phyloP scores from a whole-genome alignment of 345 rosid species.

The Trapa bicornis region DNA sequence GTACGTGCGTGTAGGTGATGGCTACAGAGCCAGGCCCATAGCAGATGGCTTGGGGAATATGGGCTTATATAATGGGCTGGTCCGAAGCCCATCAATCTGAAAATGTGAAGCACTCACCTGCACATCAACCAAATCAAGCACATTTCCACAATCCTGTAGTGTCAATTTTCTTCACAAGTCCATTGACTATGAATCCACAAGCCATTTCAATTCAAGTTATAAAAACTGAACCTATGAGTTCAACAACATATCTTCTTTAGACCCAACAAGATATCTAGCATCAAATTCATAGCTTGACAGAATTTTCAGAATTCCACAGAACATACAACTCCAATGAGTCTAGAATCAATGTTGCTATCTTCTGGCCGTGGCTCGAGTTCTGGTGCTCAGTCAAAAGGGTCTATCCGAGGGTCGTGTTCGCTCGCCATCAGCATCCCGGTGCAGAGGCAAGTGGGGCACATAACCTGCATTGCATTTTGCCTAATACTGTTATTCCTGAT shows the following conservation, averaged over 20 bases:
- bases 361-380: background rate
- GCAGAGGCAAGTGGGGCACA: constrained; percentile 91
- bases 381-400: constrained; percentile 47
- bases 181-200: background rate
- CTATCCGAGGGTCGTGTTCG: constrained; percentile 69
- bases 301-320: background rate
- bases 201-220: background rate
- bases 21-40: background rate
- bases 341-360: background rate
- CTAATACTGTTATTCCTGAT: background rate
- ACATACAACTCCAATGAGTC: background rate
- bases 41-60: no score
- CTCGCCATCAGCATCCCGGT: constrained; percentile 76
- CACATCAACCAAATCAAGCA: no score
- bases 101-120: no score
- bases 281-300: background rate
- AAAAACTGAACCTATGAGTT: background rate
- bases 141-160: no score
- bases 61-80: no score
- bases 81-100: no score
- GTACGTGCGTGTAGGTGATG: background rate
- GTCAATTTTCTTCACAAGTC: background rate
- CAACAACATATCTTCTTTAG: background rate
- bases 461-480: constrained; percentile 34
- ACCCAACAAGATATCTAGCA: background rate